Base-by-base conservation (phyloP, 129 eudicot genomes). In the Erigeron canadensis region DNA sequence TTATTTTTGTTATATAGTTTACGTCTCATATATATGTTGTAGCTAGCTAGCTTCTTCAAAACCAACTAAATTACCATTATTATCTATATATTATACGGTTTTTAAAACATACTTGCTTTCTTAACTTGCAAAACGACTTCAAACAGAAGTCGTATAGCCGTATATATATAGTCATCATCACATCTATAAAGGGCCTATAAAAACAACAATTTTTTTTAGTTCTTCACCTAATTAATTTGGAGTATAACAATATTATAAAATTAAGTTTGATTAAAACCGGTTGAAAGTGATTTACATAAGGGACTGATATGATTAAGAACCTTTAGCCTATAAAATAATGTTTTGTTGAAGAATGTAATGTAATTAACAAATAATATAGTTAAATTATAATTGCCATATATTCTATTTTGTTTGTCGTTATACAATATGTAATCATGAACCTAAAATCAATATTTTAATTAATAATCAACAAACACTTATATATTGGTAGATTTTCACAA, bases 401-500 rank as follows among this genome's bases (percentile, higher is more conserved):
- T 12, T 28, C 6, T 45, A 12, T 1, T 46, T 66, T 9, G 28
- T 47, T 7, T 43, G 21, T 47, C 2, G 7, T 23, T 50, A 50
- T 50, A 50, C 1, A 50, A 15, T 13, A 4, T 13, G 22, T 47
- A 23, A 4, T 46, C 71, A 66, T 63, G 7, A 12, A 40, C 16
- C 18, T n/a, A 3, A 2, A 63, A 39, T 12, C n/a, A 66, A 66
- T 65, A 45, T n/a, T n/a, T n/a, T n/a, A n/a, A n/a, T n/a, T n/a
- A n/a, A n/a, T n/a, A n/a, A n/a, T 0, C 8, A 8, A 45, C 15
- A 47, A 47, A 47, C 4, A 10, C 11, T 4, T 47, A 47, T 44
- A 66, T 44, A 44, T 45, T 6, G 19, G 45, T 5, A 66, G 17
- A 40, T 55, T 70, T 70, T 39, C 41, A 56, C 15, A 56, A 70